Evolutionary conservation across 2,329 filamentous ascomycete genomes (phyloP), one percentile per base, ranked within the genome.

Genomic region (Simplicillium sp.): DNA sequence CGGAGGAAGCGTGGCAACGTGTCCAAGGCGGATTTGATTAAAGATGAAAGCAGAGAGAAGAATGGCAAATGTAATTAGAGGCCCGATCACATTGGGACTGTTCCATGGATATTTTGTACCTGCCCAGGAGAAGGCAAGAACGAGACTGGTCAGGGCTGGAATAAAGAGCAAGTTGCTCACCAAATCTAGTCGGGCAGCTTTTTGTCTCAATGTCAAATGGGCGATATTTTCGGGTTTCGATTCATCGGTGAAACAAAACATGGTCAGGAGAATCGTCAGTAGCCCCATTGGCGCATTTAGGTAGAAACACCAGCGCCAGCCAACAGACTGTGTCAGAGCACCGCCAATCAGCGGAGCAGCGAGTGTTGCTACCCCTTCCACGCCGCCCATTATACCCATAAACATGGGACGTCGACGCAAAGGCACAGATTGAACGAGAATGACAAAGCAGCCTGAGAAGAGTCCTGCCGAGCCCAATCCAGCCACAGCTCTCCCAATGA

Each of bases 51-150:
- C 38, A 15, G 43, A n/a, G 20, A 56, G 42, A 2, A 60, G 49
- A 7, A 60, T 46, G 35, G 38, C 52, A 35, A 57, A 58, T 9
- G 58, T 34, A 29, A 62, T 56, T 12, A 66, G 46, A 3, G 65
- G 54, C 0, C 51, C 59, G 25, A 68, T 56, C 32, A 68, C 58
- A n/a, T 46, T 37, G 1, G 48, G 50, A 5, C 44, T 49, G 2
- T 28, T 32, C 53, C 52, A 55, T 0, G 44, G 15, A 16, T 61
- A 57, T 15, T 51, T 57, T 7, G 48, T 54, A 2, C 62, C 65
- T 8, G 61, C 64, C 66, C 66, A 73, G 12, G 70, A 67, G 3
- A 73, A 54, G 0, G 67, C 67, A 4, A 73, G 50, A 0, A 72
- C 52, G 3, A 71, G 59, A 43, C 66, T 70, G 17, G 68, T 53